A percentile compares a stretch with the other conserved stretches of the same genome.
Conservation (phyloP, 768 basidiomycete genomes). For the Hygrophoropsis aurantiaca region DNA sequence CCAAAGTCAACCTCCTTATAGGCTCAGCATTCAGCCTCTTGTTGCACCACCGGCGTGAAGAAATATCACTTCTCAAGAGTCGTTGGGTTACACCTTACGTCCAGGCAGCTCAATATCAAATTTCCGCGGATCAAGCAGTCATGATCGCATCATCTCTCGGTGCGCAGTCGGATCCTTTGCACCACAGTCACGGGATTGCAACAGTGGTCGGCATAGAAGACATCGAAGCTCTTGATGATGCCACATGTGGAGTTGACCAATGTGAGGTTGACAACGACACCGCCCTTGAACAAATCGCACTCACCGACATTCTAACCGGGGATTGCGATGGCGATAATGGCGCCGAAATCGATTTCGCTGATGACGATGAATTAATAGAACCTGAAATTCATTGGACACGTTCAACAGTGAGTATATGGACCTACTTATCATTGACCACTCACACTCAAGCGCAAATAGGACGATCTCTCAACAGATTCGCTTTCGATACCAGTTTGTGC, state of each 20-base stretch:
- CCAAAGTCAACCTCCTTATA: not conserved
- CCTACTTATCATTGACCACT: too few relatives aligned
- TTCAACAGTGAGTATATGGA: too few relatives aligned
- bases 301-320: not conserved
- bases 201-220: not conserved
- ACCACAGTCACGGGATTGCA: not conserved
- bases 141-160: not conserved
- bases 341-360: too few relatives aligned
- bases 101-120: conserved; percentile 1
- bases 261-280: not conserved
- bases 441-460: too few relatives aligned
- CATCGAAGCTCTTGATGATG: conserved; percentile 1
- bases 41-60: not conserved
- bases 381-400: too few relatives aligned
- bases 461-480: too few relatives aligned
- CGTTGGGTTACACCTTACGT: conserved; percentile 16
- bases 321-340: too few relatives aligned
- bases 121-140: conserved; percentile 7
- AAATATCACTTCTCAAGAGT: conserved; percentile 11
- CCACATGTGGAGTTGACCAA: not conserved
- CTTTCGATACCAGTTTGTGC: too few relatives aligned
- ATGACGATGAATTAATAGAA: too few relatives aligned
- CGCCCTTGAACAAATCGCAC: not conserved
- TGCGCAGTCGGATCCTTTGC: not conserved
- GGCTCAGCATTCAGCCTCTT: not conserved